Conservation (phyloP, 805 yeast species). For the Saccharomycopsis schoenii region DNA sequence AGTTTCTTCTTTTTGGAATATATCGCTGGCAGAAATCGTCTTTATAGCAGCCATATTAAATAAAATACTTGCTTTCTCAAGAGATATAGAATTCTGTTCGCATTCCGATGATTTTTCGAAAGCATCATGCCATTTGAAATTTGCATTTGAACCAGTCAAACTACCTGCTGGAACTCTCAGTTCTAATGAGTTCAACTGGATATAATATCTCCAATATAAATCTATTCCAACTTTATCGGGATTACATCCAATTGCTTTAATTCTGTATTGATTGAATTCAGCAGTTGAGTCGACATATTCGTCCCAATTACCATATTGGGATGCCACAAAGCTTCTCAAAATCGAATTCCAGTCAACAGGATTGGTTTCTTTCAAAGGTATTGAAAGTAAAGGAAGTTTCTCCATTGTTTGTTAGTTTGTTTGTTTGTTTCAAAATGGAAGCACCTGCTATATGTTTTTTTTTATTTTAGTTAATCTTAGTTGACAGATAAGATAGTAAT, state of each 20-base stretch:
- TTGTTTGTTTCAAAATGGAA: neutral
- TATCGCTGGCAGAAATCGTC: constrained; percentile 36
- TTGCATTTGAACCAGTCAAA: constrained; percentile 36
- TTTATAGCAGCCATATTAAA: constrained; percentile 67
- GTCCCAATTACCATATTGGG: constrained; percentile 51
- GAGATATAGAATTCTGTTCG: constrained; percentile 73
- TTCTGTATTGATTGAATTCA: constrained; percentile 47
- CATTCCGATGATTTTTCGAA: constrained; percentile 37
- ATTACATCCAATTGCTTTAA: constrained; percentile 41
- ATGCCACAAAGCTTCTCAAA: constrained; percentile 44
- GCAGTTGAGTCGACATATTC: constrained; percentile 50
- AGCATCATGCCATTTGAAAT: constrained; percentile 78
- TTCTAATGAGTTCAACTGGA: constrained; percentile 72
- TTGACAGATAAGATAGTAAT: too few species aligned
- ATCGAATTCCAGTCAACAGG: constrained; percentile 55
- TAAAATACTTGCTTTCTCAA: constrained; percentile 78
- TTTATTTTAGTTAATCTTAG: neutral
- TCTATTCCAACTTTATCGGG: constrained; percentile 34
- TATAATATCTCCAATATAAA: constrained; percentile 59
- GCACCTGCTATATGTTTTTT: neutral
- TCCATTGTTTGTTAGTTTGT: constrained; percentile 6
- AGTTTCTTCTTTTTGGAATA: constrained; percentile 21
- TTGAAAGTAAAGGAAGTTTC: constrained; percentile 13
- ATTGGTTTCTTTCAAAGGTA: constrained; percentile 17
- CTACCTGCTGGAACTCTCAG: constrained; percentile 59